Percentiles rank a stretch among this genome's conserved stretches.
These are phyloP conservation scores for Comarum palustre DNA, from an alignment of 306 rosid species.

Conservation along the genomic window DNA sequence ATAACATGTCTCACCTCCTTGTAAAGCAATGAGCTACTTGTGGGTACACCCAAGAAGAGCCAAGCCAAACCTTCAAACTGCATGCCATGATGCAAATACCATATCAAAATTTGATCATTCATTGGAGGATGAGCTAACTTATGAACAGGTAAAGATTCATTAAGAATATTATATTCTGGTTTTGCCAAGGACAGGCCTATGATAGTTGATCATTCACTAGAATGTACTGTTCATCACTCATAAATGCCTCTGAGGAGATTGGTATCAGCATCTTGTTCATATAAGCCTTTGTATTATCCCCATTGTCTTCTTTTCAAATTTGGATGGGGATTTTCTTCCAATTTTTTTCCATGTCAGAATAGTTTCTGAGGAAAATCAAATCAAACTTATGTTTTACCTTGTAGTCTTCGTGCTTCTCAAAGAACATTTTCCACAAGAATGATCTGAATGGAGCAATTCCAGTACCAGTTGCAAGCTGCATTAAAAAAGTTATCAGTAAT, in stretches of 20 bases:
- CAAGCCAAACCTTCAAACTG: slow-evolving; percentile 98
- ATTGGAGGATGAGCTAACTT: background rate
- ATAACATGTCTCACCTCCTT: slow-evolving; percentile 65
- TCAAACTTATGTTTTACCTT: slow-evolving; percentile 38
- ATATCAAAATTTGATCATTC: slow-evolving; percentile 19
- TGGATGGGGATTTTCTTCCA: background rate
- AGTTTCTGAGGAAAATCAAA: background rate
- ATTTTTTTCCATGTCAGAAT: background rate
- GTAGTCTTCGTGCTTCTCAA: slow-evolving; percentile 91
- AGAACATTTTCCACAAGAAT: slow-evolving; percentile 95
- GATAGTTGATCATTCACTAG: background rate
- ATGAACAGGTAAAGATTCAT: background rate
- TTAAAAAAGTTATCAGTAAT: slow-evolving; percentile 11
- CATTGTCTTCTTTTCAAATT: background rate
- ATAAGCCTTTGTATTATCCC: background rate
- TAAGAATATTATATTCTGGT: background rate
- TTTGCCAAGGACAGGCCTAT: background rate
- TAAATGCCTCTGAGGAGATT: background rate
- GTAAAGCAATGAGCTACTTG: slow-evolving; percentile 91
- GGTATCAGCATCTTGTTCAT: background rate
- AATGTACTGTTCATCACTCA: background rate
- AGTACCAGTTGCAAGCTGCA: slow-evolving; percentile 95
- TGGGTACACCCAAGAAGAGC: slow-evolving; percentile 99
- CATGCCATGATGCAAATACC: slow-evolving; percentile 5
- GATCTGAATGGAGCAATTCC: slow-evolving; percentile 97